phyloP scores from a whole-genome alignment of 2,329 filamentous ascomycete genomes.

The Hypoxylon sp. region DNA sequence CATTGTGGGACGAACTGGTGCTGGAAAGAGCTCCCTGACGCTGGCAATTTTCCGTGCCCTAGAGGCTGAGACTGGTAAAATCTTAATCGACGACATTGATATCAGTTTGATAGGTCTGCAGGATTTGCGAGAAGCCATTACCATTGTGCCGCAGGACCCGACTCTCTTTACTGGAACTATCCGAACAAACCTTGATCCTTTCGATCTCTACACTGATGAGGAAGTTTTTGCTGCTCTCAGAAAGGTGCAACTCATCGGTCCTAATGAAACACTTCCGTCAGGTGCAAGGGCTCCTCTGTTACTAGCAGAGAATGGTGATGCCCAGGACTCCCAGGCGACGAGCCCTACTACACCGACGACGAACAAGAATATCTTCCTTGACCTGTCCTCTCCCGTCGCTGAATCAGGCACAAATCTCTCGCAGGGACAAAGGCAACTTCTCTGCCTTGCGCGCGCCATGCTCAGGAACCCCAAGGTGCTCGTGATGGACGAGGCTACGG shows the following conservation, averaged over 20 bases:
- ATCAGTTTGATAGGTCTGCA: slow-evolving; percentile 92
- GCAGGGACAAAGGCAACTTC: slow-evolving; percentile 93
- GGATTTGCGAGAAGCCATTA: slow-evolving; percentile 92
- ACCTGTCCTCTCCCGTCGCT: slow-evolving; percentile 84
- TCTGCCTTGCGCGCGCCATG: slow-evolving; percentile 93
- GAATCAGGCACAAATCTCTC: slow-evolving; percentile 96
- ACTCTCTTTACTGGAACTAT: slow-evolving; percentile 95
- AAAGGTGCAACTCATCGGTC: slow-evolving; percentile 87
- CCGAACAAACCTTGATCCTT: slow-evolving; percentile 93
- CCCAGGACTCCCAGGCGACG: slow-evolving; percentile 38
- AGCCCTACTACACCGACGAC: slow-evolving; percentile 62
- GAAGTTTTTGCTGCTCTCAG: slow-evolving; percentile 89
- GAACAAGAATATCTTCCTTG: slow-evolving; percentile 96
- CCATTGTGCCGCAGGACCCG: slow-evolving; percentile 97
- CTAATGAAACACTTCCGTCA: slow-evolving; percentile 60
- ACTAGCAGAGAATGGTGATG: slow-evolving; percentile 22
- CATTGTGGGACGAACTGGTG: slow-evolving; percentile 94
- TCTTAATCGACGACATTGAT: slow-evolving; percentile 92
- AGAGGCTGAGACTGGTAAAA: slow-evolving; percentile 90
- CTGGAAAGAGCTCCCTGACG: slow-evolving; percentile 95
- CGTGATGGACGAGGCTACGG: slow-evolving; percentile 99
- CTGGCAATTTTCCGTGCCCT: slow-evolving; percentile 93
- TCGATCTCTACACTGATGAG: slow-evolving; percentile 88
- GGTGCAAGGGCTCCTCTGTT: slow-evolving; percentile 39
- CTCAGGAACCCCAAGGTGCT: slow-evolving; percentile 92